Evolutionary conservation across 2,329 filamentous ascomycete genomes (phyloP).

Genomic region (Penicillium fuscoglaucum): DNA sequence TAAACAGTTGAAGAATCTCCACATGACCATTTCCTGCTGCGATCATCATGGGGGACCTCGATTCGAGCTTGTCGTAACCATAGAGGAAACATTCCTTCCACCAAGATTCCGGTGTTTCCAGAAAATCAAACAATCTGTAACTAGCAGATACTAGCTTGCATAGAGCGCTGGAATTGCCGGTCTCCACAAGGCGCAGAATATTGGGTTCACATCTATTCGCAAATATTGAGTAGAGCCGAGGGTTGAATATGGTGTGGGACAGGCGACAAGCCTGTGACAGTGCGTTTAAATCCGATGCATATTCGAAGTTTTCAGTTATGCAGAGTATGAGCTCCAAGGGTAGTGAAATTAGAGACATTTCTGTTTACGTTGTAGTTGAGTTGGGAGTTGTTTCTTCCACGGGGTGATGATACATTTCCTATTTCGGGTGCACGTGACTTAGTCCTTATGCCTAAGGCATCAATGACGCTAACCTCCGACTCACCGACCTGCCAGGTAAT

Average conservation of each 20-base stretch:
- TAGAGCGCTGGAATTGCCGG: neutral
- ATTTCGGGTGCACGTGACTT: slow-evolving; percentile 1
- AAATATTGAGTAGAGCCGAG: neutral
- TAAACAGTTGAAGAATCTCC: neutral
- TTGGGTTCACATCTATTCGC: neutral
- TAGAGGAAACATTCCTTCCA: neutral
- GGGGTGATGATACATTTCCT: neutral
- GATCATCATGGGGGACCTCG: neutral
- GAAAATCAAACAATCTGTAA: neutral
- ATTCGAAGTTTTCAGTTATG: neutral
- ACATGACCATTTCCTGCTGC: neutral
- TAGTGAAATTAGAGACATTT: neutral
- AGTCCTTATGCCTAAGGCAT: slow-evolving; percentile 4
- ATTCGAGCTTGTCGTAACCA: neutral
- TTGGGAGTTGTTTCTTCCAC: neutral
- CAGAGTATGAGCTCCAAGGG: neutral
- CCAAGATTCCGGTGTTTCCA: neutral
- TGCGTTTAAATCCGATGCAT: neutral
- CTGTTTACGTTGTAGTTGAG: neutral
- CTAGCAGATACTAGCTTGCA: neutral
- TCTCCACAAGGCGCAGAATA: neutral
- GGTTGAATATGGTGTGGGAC: neutral
- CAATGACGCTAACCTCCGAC: slow-evolving; percentile 1
- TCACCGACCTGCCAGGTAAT: slow-evolving; percentile 17
- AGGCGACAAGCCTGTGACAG: neutral